These are phyloP conservation scores for Zarea fungicola DNA, from an alignment of 2,329 filamentous ascomycete genomes.

Conservation along the genomic window DNA sequence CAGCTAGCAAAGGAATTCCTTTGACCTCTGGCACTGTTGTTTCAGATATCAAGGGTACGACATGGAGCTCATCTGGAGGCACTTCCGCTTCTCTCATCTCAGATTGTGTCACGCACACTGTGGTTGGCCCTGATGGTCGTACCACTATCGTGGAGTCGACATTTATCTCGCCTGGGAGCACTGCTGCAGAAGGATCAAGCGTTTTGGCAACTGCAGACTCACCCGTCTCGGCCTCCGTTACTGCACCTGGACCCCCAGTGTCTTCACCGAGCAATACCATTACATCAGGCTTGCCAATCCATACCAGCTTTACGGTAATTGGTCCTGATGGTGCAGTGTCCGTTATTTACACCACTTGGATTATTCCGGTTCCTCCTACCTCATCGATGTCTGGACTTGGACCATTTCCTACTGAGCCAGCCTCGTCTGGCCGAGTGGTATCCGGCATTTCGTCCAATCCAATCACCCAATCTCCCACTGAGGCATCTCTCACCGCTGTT, in stretches of 20 bases:
- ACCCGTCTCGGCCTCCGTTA: neutral
- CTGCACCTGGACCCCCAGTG: neutral
- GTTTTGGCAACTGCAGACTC: neutral
- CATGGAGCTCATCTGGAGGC: neutral
- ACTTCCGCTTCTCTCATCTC: slow-evolving; percentile 13
- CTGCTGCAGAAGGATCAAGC: slow-evolving; percentile 3
- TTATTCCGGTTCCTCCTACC: slow-evolving; percentile 17
- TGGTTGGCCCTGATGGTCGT: slow-evolving; percentile 28
- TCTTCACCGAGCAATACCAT: neutral
- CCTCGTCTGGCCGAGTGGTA: neutral
- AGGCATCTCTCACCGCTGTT: neutral
- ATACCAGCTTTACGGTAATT: slow-evolving; percentile 25
- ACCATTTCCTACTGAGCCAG: neutral
- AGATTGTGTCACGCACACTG: slow-evolving; percentile 24
- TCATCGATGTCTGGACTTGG: slow-evolving; percentile 13
- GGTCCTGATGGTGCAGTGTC: slow-evolving; percentile 25
- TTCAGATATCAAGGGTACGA: neutral
- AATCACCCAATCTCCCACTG: neutral
- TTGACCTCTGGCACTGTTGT: neutral
- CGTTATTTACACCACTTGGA: slow-evolving; percentile 23
- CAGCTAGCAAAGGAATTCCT: neutral
- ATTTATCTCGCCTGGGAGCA: slow-evolving; percentile 22
- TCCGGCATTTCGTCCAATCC: slow-evolving; percentile 1
- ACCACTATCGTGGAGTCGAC: slow-evolving; percentile 31
- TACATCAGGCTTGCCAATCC: slow-evolving; percentile 12